A percentile compares a stretch with the other conserved stretches of the same genome.
Evolutionary conservation across 345 rosid genomes (phyloP).

Genomic region (Rhodamnia argentea): DNA sequence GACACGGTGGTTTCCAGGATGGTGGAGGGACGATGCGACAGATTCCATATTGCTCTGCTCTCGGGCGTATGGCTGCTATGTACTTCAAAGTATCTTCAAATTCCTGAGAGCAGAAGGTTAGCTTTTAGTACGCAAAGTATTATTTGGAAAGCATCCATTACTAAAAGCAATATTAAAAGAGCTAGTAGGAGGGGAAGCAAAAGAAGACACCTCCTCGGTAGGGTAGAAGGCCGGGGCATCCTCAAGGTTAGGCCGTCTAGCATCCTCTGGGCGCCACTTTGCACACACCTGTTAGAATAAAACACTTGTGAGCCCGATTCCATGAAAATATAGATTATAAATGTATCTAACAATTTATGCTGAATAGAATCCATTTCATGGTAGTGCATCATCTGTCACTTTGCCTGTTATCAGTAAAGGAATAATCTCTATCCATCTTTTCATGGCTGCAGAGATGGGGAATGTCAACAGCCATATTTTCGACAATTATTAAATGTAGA

Average conservation of each 20-base stretch:
- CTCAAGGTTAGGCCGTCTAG: slow-evolving; percentile 63
- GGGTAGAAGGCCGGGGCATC: slow-evolving; percentile 93
- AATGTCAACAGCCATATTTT: not conserved
- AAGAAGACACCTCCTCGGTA: slow-evolving; percentile 64
- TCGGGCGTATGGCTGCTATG: slow-evolving; percentile 67
- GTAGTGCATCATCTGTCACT: not conserved
- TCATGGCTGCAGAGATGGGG: not conserved
- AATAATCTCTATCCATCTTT: not conserved
- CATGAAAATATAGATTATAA: not conserved
- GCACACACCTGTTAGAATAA: slow-evolving; percentile 49
- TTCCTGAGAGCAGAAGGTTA: slow-evolving; percentile 40
- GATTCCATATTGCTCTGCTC: slow-evolving; percentile 91
- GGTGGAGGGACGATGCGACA: slow-evolving; percentile 97
- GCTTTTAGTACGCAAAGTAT: not conserved
- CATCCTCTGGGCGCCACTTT: slow-evolving; percentile 75
- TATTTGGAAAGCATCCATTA: not conserved
- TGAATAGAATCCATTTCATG: not conserved
- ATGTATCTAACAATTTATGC: not conserved
- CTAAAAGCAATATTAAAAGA: slow-evolving; percentile 1
- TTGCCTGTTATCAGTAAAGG: not conserved
- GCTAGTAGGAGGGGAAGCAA: not conserved
- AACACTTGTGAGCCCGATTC: not conserved
- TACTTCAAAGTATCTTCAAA: slow-evolving; percentile 88
- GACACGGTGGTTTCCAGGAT: slow-evolving; percentile 96
- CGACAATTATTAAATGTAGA: not conserved